Conservation (phyloP, 179 eudicot species). For the Camellia oleifera region DNA sequence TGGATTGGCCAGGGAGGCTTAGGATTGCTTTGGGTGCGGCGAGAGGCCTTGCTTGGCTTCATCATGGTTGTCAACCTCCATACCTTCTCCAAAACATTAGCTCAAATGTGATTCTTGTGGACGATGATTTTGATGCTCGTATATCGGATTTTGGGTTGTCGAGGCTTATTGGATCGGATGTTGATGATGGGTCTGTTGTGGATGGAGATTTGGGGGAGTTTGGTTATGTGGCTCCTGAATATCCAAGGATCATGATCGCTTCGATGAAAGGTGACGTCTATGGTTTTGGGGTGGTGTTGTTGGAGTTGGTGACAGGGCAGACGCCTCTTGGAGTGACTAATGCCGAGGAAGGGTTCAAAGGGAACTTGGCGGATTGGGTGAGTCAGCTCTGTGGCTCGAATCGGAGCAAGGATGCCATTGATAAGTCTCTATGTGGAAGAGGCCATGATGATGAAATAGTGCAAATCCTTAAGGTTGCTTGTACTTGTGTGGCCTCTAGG, state of each 20-base stretch:
- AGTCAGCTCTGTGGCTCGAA: conserved; percentile 35
- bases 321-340: conserved; percentile 50
- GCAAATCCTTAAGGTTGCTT: conserved; percentile 52
- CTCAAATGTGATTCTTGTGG: conserved; percentile 54
- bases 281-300: conserved; percentile 50
- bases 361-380: conserved; percentile 62
- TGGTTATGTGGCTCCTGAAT: conserved; percentile 65
- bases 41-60: conserved; percentile 56
- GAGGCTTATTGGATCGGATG: conserved; percentile 44
- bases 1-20: conserved; percentile 44
- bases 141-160: conserved; percentile 52
- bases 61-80: conserved; percentile 50
- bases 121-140: conserved; percentile 55
- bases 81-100: conserved; percentile 52
- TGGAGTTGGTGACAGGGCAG: conserved; percentile 53
- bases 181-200: conserved; percentile 42
- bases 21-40: conserved; percentile 45
- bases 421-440: conserved; percentile 41
- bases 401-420: conserved; percentile 45
- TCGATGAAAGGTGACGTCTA: conserved; percentile 61
- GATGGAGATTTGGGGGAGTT: conserved; percentile 65
- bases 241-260: conserved; percentile 56
- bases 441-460: conserved; percentile 50
- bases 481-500: conserved; percentile 55
- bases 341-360: conserved; percentile 52